Conservation (phyloP, 441 rosid species). For the Populus hybrid region DNA sequence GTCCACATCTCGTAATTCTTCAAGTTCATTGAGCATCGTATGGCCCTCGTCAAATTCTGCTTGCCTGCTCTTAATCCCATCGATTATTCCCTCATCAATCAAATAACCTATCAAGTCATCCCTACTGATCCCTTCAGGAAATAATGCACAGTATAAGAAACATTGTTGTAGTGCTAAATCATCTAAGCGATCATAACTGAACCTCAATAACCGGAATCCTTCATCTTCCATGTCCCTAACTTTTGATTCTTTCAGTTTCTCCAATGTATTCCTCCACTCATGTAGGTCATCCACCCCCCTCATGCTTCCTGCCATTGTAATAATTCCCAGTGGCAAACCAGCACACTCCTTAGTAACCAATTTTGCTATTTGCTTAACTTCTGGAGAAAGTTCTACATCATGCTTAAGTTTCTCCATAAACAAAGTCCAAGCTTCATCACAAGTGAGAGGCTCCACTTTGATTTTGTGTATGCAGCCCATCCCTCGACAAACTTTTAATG, state of each 20-base stretch:
- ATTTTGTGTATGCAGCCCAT: not conserved
- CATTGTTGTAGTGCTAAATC: not conserved
- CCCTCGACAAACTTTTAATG: not conserved
- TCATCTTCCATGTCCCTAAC: not conserved
- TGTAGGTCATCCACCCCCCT: not conserved
- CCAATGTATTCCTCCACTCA: not conserved
- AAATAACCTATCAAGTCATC: not conserved
- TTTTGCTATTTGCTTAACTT: not conserved
- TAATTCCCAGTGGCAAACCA: not conserved
- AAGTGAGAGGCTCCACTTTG: not conserved
- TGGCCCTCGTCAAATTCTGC: conserved; percentile 1
- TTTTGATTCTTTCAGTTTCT: not conserved
- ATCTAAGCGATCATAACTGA: not conserved
- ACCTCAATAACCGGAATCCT: not conserved
- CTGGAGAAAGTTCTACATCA: not conserved
- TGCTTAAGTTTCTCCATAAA: not conserved
- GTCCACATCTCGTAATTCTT: conserved; percentile 8
- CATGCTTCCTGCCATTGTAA: conserved; percentile 4
- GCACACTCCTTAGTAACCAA: not conserved
- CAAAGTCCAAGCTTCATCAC: not conserved
- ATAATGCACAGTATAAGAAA: not conserved
- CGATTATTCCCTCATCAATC: conserved; percentile 2
- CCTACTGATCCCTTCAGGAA: not conserved
- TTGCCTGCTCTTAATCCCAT: not conserved
- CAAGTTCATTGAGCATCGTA: not conserved